Base-by-base conservation (phyloP, 169 alveolate genomes). In the Cryptosporidium baileyi region DNA sequence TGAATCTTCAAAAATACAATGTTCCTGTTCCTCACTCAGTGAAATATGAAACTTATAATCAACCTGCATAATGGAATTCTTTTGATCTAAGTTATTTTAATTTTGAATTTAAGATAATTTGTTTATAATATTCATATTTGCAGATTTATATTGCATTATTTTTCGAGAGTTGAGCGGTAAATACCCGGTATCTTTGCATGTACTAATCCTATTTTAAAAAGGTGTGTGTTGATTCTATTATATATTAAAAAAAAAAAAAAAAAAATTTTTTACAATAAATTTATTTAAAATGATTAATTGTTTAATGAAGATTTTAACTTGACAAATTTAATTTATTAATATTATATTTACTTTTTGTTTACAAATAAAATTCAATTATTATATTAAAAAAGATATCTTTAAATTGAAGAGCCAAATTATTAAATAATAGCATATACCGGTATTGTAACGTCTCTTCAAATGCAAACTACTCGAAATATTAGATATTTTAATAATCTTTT, bases 21-120 rank as follows among this genome's bases (percentile, higher is more conserved):
- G 85, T 57, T 0, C 85, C 65, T 19, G 57, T 38, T 54, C 85
- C 74, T 3, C 65, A 51, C 32, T 74, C 85, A 52, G 85, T 36
- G 19, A 54, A 52, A 30, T 74, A 74, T 28, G 60, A 54, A 19
- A 15, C 17, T 26, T 44, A 65, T 47, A 17, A 11, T 17, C 17
- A 11, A 0, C 0, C 9, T 0, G 15, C 0, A 43, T 41, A 41
- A 41, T 43, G 17, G 9, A 15, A 43, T 11, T 43, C 9, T 43
- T 43, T 11, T 0, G 9, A 11, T 43, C 15, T 9, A 43, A 43
- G 0, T 43, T 43, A 43, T 43, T 43, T 9, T 43, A 43, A 11
- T 43, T 43, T 15, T 43, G 9, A 11, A 0, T 43, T 11, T 0
- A 11, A 43, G 9, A 9, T 0, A 43, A 43, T 9, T 43, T 43